phyloP scores from a whole-genome alignment of 2,329 filamentous ascomycete genomes.

The Monosporascus sp. region DNA sequence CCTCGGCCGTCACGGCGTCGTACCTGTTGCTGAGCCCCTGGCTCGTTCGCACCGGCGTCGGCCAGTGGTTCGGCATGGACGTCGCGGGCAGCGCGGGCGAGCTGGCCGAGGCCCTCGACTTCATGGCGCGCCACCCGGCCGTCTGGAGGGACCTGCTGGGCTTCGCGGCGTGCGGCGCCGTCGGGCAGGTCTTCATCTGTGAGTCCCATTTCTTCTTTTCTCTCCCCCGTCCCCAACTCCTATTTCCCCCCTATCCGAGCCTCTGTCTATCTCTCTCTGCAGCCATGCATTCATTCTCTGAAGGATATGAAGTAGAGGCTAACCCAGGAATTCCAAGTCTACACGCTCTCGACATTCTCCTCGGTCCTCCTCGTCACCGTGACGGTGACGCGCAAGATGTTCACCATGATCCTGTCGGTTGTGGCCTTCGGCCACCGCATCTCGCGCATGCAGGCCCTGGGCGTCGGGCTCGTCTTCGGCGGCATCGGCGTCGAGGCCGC shows the following conservation, averaged over 20 bases:
- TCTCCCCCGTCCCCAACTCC: neutral
- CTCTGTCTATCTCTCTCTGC: too few relatives aligned
- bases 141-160: constrained; percentile 85
- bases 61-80: constrained; percentile 63
- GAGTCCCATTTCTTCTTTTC: constrained; percentile 24
- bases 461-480: constrained; percentile 88
- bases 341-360: constrained; percentile 88
- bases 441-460: constrained; percentile 85
- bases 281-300: too few relatives aligned
- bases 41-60: constrained; percentile 61
- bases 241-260: neutral
- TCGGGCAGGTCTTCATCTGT: constrained; percentile 96
- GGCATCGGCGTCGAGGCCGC: constrained; percentile 87
- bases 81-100: constrained; percentile 65
- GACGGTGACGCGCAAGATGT: constrained; percentile 96
- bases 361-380: constrained; percentile 91
- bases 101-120: constrained; percentile 70
- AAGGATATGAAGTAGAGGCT: neutral
- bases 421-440: constrained; percentile 89
- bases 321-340: constrained; percentile 47
- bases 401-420: constrained; percentile 96
- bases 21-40: constrained; percentile 79
- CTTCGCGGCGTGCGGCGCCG: constrained; percentile 82
- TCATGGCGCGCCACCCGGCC: constrained; percentile 71
- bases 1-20: constrained; percentile 65